phyloP scores from a whole-genome alignment of 2,329 filamentous ascomycete species.

The Aspergillus carbonarius region DNA sequence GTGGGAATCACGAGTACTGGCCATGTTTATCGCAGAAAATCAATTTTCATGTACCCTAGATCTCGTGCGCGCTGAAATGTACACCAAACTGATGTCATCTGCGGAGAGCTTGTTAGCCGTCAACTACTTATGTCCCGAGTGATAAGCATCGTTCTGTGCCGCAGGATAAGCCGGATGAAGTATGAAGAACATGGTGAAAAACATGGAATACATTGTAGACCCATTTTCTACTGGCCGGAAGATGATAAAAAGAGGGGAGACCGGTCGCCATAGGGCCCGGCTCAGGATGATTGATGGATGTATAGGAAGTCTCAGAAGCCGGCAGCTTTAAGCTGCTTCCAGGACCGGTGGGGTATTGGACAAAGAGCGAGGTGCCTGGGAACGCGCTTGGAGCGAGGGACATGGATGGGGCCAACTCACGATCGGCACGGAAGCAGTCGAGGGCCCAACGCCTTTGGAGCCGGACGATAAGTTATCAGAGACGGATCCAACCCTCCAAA shows the following conservation, averaged over 20 bases:
- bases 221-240: background rate
- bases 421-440: constrained; percentile 30
- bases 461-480: constrained; percentile 6
- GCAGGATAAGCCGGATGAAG: background rate
- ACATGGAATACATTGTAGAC: background rate
- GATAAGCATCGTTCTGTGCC: background rate
- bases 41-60: constrained; percentile 22
- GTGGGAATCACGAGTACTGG: constrained; percentile 42
- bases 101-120: constrained; percentile 21
- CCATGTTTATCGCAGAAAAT: constrained; percentile 33
- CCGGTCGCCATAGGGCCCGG: background rate
- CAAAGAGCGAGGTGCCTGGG: constrained; percentile 9
- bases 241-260: background rate
- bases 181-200: background rate
- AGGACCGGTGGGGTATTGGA: constrained; percentile 14
- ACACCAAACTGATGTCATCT: constrained; percentile 36
- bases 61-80: constrained; percentile 32
- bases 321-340: constrained; percentile 5
- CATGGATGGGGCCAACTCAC: constrained; percentile 29
- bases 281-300: background rate
- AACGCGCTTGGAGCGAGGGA: constrained; percentile 3
- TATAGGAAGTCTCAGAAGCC: background rate
- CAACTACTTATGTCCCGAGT: background rate
- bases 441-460: constrained; percentile 18
- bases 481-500: constrained; percentile 10